Evolutionary conservation across 305 asterid species (phyloP), one percentile per base, ranked within the genome.

Genomic region (Fraxinus platypoda): DNA sequence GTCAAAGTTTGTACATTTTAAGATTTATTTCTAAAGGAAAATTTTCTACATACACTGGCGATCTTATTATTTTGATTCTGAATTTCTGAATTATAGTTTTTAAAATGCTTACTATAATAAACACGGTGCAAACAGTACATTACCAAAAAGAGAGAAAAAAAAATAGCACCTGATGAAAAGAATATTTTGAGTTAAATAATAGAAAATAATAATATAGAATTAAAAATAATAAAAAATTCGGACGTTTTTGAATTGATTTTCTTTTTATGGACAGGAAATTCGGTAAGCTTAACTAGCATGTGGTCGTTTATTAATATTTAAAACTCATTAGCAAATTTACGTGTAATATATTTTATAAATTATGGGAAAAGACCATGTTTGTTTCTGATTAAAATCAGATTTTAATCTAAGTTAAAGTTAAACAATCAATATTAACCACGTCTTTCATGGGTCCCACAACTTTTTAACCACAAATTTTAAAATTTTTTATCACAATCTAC

Each of bases 1-100:
- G 76, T 74, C 71, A 76, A 43, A 64, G 79, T 82, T 78, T 92
- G 93, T 91, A 93, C 62, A 89, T 89, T 87, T 88, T 85, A 84
- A 38, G 64, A 87, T 87, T 89, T 88, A 83, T 86, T 74, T 59
- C 74, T 49, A 43, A 37, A 57, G 41, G 76, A 57, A 88, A 33
- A 77, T 12, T 81, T 75, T 19, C 78, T 74, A 31, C 77, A 33
- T 66, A 62, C 73, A 77, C 49, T 81, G 49, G 30, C 21, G 37
- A 35, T 72, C 49, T 86, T 64, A 68, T 84, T 30, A 79, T 33
- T 78, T 75, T 52, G 73, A 78, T 78, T 80, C 26, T 78, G 75
- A 35, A 66, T 73, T 76, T 81, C 74, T 52, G 23, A 59, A 30
- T 38, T 74, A 17, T 34, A 43, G 81, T 77, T 41, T 80, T 68